Percentiles rank a stretch among this genome's conserved stretches.
phyloP scores from a whole-genome alignment of 805 yeast genomes.

The Starmera quercuum region DNA sequence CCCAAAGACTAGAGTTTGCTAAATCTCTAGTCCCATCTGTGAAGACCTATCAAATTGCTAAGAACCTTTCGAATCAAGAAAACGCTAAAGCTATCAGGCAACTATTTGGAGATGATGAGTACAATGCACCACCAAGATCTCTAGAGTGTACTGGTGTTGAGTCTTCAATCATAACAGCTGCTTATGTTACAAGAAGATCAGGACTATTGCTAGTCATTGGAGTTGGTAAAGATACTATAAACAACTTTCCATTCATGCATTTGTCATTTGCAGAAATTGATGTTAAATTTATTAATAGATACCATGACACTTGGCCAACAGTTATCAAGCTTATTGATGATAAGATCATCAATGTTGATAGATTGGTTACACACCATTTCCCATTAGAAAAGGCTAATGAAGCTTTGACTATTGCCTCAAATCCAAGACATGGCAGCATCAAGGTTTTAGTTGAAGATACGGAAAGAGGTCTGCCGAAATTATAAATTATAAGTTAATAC shows the following conservation, averaged over 20 bases:
- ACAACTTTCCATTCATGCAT: slow-evolving; percentile 49
- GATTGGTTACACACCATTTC: slow-evolving; percentile 43
- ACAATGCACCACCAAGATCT: slow-evolving; percentile 33
- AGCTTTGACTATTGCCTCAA: slow-evolving; percentile 28
- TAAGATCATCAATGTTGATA: slow-evolving; percentile 34
- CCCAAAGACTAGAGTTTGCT: slow-evolving; percentile 38
- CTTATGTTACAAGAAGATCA: slow-evolving; percentile 38
- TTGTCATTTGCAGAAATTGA: slow-evolving; percentile 44
- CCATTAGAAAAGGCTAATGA: slow-evolving; percentile 36
- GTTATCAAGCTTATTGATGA: slow-evolving; percentile 40
- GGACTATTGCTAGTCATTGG: slow-evolving; percentile 43
- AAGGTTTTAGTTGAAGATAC: slow-evolving; percentile 39
- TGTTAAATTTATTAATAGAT: slow-evolving; percentile 44
- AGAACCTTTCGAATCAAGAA: slow-evolving; percentile 22
- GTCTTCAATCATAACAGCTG: slow-evolving; percentile 36
- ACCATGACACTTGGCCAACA: slow-evolving; percentile 52
- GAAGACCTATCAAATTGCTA: slow-evolving; percentile 34
- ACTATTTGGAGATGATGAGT: slow-evolving; percentile 28
- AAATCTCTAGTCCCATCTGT: slow-evolving; percentile 37
- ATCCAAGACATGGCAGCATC: slow-evolving; percentile 37
- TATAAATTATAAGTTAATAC: background rate
- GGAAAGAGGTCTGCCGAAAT: background rate
- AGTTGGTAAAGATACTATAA: slow-evolving; percentile 38
- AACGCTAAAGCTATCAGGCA: slow-evolving; percentile 31
- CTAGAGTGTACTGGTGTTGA: slow-evolving; percentile 52